Base-by-base conservation (phyloP, 2,329 filamentous ascomycete genomes). In the Chalaropsis thielavioides region DNA sequence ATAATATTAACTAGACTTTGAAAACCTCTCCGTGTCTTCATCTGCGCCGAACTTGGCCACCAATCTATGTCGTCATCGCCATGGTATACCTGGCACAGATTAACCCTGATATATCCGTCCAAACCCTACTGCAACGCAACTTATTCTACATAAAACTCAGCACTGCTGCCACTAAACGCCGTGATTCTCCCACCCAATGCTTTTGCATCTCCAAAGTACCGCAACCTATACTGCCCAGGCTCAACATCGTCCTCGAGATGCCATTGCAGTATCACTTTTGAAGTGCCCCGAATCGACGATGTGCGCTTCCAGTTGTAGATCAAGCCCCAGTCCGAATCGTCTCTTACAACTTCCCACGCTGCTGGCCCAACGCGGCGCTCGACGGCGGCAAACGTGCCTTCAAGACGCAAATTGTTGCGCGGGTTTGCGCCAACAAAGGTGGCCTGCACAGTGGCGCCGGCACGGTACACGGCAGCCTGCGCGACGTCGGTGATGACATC, bases 371-470 rank as follows among this genome's bases (percentile, higher is more conserved):
- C 72, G 60, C 83, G 78, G 71, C 78, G 78, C 76, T 96, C 91
- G 0, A 96, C 81, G 0, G 88, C 83, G 0, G 86, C 86, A 73
- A 85, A 96, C 0, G 90, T 95, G 2, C 79, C 80, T 70, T 89
- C 92, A 1, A 90, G 83, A 1, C 85, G 83, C 38, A 96, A 82
- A 69, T 96, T 88, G 73, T 96, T 96, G 38, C 92, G 83, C 17
- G 92, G 92, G 71, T 96, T 96, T 0, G 92, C 92, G 17, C 87
- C 92, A 1, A 92, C 83, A 73, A 96, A 96, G 0, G 80, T 84
- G 0, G 81, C 87, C 17, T 77, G 80, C 61, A 92, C 83, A 3
- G 77, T 77, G 40, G 82, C 79, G 2, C 90, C 89, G 8, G 80
- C 75, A 0, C 74, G 68, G 72, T 89, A 90, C 0, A 76, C 75